These are phyloP conservation scores for Punctularia strigosozonata DNA, from an alignment of 768 basidiomycete genomes.

Conservation along the genomic window DNA sequence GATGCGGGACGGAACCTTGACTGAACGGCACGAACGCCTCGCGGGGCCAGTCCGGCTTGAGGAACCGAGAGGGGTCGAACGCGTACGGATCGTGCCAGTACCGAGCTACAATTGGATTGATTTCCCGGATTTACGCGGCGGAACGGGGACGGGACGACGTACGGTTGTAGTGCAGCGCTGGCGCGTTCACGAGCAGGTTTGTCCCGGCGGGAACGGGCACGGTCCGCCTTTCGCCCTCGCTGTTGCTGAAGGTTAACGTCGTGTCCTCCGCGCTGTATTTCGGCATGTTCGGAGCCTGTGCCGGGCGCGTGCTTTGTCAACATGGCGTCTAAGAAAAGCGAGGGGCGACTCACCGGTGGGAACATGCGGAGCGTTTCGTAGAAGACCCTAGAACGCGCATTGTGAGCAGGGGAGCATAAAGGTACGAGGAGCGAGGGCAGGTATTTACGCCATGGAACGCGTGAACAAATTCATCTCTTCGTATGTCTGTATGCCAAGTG, in stretches of 20 bases:
- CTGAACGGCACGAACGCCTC: slow-evolving; percentile 23
- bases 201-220: slow-evolving; percentile 33
- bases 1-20: too few relatives aligned
- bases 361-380: slow-evolving; percentile 39
- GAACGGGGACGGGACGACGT: too few relatives aligned
- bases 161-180: slow-evolving; percentile 42
- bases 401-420: background rate
- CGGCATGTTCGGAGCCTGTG: slow-evolving; percentile 27
- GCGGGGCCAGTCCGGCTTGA: slow-evolving; percentile 19
- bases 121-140: too few relatives aligned
- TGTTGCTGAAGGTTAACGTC: slow-evolving; percentile 19
- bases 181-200: slow-evolving; percentile 21
- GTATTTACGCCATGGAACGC: slow-evolving; percentile 8
- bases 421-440: background rate
- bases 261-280: slow-evolving; percentile 38
- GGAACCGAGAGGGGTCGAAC: slow-evolving; percentile 29
- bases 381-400: slow-evolving; percentile 27
- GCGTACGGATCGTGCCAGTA: slow-evolving; percentile 42
- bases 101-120: slow-evolving; percentile 25
- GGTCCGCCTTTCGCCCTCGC: slow-evolving; percentile 23
- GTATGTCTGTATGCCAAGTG: slow-evolving; percentile 13
- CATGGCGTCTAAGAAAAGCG: too few relatives aligned
- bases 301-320: too few relatives aligned
- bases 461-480: slow-evolving; percentile 12
- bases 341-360: slow-evolving; percentile 35